These are phyloP conservation scores for Naganishia cerealis DNA, from an alignment of 1,284 basidiomycete genomes.

Conservation along the genomic window DNA sequence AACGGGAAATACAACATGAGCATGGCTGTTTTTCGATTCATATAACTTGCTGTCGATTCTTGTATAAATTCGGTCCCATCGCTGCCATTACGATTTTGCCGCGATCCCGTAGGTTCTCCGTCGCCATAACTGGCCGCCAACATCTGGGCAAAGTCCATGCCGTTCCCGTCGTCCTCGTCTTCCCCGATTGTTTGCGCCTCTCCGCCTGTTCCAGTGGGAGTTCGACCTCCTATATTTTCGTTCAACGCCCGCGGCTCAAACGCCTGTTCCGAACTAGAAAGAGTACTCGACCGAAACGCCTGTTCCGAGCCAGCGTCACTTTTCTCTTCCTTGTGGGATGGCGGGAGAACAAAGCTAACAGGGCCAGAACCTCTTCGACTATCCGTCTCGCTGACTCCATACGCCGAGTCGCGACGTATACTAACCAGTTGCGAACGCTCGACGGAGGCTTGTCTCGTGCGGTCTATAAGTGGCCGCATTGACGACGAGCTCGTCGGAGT, in stretches of 20 bases:
- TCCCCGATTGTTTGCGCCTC: constrained; percentile 36
- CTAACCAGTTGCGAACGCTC: constrained; percentile 19
- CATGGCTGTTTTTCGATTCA: constrained; percentile 54
- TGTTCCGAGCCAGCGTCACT: constrained; percentile 5
- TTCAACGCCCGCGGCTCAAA: not conserved
- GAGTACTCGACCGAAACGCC: constrained; percentile 6
- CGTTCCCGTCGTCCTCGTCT: constrained; percentile 39
- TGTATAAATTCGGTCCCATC: constrained; percentile 46
- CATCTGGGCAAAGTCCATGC: constrained; percentile 47
- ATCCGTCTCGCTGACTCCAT: constrained; percentile 10
- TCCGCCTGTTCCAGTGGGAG: constrained; percentile 13
- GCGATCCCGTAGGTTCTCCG: constrained; percentile 26
- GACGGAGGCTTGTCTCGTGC: not conserved
- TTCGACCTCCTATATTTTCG: not conserved
- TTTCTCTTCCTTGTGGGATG: constrained; percentile 21
- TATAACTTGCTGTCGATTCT: constrained; percentile 52
- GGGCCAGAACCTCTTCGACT: constrained; percentile 31
- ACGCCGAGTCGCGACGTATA: constrained; percentile 23
- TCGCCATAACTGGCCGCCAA: constrained; percentile 38
- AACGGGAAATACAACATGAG: constrained; percentile 55
- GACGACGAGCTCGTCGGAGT: constrained; percentile 30
- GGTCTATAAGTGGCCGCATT: constrained; percentile 12
- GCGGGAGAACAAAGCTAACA: constrained; percentile 30
- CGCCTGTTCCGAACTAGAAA: not conserved
- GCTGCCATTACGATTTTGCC: constrained; percentile 37